phyloP scores from a whole-genome alignment of 176 grass and related monocot genomes.

The Puya raimondii region DNA sequence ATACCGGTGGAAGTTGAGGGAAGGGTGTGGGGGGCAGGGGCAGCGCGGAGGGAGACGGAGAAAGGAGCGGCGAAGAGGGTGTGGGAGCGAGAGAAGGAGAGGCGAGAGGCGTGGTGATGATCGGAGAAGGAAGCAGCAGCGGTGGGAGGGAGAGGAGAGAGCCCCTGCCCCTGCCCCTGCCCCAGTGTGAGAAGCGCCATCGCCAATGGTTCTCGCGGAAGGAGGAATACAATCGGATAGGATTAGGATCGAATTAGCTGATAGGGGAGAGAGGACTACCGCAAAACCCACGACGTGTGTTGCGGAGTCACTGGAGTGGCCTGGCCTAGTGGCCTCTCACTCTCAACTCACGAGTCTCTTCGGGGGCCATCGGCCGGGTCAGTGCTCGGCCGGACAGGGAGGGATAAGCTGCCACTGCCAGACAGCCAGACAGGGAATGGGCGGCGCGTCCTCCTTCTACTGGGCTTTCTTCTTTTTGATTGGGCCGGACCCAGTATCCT shows the following conservation, averaged over 20 bases:
- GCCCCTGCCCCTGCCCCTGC: slow-evolving; percentile 26
- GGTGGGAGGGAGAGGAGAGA: slow-evolving; percentile 6
- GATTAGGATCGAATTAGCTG: too few relatives aligned
- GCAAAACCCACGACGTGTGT: too few relatives aligned
- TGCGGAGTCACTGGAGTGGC: too few relatives aligned
- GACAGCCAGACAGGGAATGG: not conserved
- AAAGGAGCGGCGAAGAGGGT: not conserved
- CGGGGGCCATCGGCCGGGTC: too few relatives aligned
- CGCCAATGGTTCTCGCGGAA: not conserved
- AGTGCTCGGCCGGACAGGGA: too few relatives aligned
- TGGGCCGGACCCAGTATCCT: too few relatives aligned
- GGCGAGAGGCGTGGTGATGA: slow-evolving; percentile 16
- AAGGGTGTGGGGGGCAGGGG: not conserved
- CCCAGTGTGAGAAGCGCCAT: slow-evolving; percentile 51
- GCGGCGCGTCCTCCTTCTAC: not conserved
- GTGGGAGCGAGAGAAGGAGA: slow-evolving; percentile 27
- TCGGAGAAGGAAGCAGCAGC: slow-evolving; percentile 18
- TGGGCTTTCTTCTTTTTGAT: too few relatives aligned
- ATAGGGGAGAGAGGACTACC: too few relatives aligned
- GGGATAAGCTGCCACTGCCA: too few relatives aligned
- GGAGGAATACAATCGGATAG: not conserved
- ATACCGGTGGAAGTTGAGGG: not conserved
- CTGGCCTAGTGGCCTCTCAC: too few relatives aligned
- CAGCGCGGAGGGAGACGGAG: slow-evolving; percentile 8
- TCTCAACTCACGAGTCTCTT: too few relatives aligned